Percentiles rank a stretch among this genome's conserved stretches.
Evolutionary conservation across 179 eudicot species (phyloP).

Genomic region (Carnegiea gigantea): DNA sequence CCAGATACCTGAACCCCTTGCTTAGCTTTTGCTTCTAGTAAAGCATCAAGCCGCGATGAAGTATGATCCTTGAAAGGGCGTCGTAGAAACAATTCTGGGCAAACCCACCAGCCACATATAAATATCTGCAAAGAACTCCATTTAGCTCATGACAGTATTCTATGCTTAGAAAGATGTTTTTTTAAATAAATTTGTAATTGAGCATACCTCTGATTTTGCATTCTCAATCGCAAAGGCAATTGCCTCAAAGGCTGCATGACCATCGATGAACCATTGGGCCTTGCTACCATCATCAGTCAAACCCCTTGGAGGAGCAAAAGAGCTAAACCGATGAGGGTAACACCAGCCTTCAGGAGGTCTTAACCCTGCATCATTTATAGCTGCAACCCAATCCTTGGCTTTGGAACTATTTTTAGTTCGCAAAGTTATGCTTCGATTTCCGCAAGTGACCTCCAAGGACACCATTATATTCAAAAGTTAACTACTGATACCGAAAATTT

Average conservation of each 20-base stretch:
- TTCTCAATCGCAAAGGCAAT: slow-evolving; percentile 86
- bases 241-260: slow-evolving; percentile 86
- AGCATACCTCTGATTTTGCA: slow-evolving; percentile 89
- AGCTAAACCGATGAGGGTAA: slow-evolving; percentile 91
- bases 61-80: slow-evolving; percentile 76
- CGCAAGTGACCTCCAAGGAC: slow-evolving; percentile 68
- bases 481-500: background rate
- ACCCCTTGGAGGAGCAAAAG: slow-evolving; percentile 96
- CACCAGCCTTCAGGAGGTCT: slow-evolving; percentile 98
- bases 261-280: slow-evolving; percentile 99
- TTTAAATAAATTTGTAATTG: slow-evolving; percentile 3
- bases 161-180: background rate
- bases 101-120: slow-evolving; percentile 99
- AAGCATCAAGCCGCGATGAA: slow-evolving; percentile 82
- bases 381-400: slow-evolving; percentile 86
- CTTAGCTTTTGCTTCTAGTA: slow-evolving; percentile 93
- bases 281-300: slow-evolving; percentile 84
- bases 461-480: background rate
- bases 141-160: background rate
- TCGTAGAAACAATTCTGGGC: slow-evolving; percentile 89
- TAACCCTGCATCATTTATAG: slow-evolving; percentile 89
- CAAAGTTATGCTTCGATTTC: slow-evolving; percentile 67
- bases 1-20: slow-evolving; percentile 89
- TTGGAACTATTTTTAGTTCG: slow-evolving; percentile 66
- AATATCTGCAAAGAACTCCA: slow-evolving; percentile 61